These are phyloP conservation scores for Biscutella laevigata DNA, from an alignment of 441 rosid genomes.

Conservation along the genomic window DNA sequence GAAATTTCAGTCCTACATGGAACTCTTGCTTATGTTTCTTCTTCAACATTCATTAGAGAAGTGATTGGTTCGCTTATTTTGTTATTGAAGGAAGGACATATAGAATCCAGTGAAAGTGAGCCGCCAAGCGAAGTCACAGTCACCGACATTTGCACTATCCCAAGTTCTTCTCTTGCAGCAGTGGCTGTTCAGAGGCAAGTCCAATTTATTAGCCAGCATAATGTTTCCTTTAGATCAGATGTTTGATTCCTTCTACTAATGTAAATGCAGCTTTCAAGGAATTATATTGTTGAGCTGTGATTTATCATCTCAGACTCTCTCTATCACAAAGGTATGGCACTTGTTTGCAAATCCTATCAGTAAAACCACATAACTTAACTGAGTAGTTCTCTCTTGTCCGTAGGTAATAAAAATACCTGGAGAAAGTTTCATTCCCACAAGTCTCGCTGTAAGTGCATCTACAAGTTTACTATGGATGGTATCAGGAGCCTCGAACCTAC, in stretches of 20 bases:
- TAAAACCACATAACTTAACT: neutral
- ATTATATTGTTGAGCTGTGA: slow-evolving; percentile 52
- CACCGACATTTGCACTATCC: slow-evolving; percentile 55
- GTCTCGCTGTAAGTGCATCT: slow-evolving; percentile 35
- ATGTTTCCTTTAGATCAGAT: neutral
- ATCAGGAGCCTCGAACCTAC: slow-evolving; percentile 60
- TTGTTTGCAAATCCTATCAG: neutral
- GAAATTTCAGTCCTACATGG: neutral
- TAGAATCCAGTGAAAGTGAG: slow-evolving; percentile 37
- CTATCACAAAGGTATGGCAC: slow-evolving; percentile 49
- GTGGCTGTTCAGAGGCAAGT: slow-evolving; percentile 69
- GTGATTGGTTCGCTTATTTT: slow-evolving; percentile 18
- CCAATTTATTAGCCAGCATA: neutral
- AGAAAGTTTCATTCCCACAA: slow-evolving; percentile 69
- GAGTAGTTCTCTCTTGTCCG: neutral
- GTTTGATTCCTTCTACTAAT: slow-evolving; percentile 11
- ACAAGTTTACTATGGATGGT: slow-evolving; percentile 53
- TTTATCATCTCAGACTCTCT: slow-evolving; percentile 42
- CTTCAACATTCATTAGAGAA: neutral
- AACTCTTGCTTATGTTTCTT: neutral
- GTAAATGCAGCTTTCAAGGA: slow-evolving; percentile 63
- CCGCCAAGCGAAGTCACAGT: slow-evolving; percentile 37
- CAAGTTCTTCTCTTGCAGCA: slow-evolving; percentile 46
- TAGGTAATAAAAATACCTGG: slow-evolving; percentile 46
- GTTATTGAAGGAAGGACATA: slow-evolving; percentile 47